Percentiles rank a stretch among this genome's conserved stretches.
phyloP scores from a whole-genome alignment of 441 rosid species.

The Eugenia klotzschiana region DNA sequence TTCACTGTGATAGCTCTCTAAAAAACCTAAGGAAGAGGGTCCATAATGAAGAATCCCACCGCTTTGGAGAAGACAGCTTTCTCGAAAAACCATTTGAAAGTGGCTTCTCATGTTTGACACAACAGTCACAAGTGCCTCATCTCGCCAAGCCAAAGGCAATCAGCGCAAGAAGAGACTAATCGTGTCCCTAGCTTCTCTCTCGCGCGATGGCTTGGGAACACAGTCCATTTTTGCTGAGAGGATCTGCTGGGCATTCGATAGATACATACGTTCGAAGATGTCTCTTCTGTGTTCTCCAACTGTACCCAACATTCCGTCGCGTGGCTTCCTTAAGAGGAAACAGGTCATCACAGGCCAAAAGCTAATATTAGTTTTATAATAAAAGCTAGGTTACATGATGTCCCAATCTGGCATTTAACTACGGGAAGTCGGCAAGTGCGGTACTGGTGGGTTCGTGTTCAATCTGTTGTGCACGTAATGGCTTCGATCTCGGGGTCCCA shows the following conservation, averaged over 20 bases:
- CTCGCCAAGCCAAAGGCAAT: not conserved
- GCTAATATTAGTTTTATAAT: not conserved
- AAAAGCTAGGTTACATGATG: not conserved
- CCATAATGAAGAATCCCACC: not conserved
- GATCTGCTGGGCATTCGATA: not conserved
- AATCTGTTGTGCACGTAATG: not conserved
- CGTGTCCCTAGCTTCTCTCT: not conserved
- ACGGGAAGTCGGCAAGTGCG: not conserved
- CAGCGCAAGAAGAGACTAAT: not conserved
- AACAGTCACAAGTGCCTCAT: not conserved
- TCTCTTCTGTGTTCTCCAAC: not conserved
- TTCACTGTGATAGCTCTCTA: not conserved
- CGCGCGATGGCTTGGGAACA: not conserved
- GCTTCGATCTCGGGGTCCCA: not conserved
- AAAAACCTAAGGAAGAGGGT: not conserved
- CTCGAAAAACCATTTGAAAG: not conserved
- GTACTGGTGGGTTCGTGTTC: not conserved
- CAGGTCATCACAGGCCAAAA: not conserved
- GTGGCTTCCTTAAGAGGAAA: not conserved
- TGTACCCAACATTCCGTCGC: not conserved
- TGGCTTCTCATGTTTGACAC: not conserved
- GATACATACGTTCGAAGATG: not conserved
- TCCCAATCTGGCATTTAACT: not conserved
- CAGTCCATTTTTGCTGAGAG: not conserved
- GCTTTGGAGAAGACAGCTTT: not conserved